These are phyloP conservation scores for Suhomyces kilbournensis DNA, from an alignment of 805 yeast genomes.

Conservation along the genomic window DNA sequence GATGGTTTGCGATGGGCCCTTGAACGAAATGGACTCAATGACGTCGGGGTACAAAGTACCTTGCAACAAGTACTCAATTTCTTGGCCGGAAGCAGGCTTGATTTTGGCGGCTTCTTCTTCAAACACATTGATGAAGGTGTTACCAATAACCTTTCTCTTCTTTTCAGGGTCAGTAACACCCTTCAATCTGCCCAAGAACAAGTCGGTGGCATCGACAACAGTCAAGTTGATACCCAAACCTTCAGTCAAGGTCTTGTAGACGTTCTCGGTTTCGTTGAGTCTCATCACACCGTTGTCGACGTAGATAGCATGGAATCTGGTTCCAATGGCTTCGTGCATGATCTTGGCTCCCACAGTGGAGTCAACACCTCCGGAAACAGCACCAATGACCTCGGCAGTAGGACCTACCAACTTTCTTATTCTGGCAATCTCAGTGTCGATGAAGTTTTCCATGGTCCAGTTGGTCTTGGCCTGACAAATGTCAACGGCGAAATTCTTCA, in stretches of 20 bases:
- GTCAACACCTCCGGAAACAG: constrained; percentile 99
- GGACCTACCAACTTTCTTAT: constrained; percentile 92
- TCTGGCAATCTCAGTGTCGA: constrained; percentile 93
- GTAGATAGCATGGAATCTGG: constrained; percentile 95
- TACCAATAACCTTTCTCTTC: constrained; percentile 98
- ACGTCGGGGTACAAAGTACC: constrained; percentile 99
- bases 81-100: constrained; percentile 83
- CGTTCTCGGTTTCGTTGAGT: constrained; percentile 84
- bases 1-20: constrained; percentile 99
- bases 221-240: constrained; percentile 94
- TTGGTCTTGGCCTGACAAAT: constrained; percentile 84
- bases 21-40: constrained; percentile 96
- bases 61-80: constrained; percentile 89
- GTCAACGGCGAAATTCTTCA: constrained; percentile 88
- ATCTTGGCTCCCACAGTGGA: constrained; percentile 98
- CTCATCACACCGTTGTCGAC: constrained; percentile 99
- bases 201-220: constrained; percentile 91
- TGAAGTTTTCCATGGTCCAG: constrained; percentile 98
- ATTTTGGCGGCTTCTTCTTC: constrained; percentile 94
- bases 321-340: constrained; percentile 98
- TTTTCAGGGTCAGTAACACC: constrained; percentile 98
- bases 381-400: constrained; percentile 97
- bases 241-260: constrained; percentile 82
- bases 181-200: constrained; percentile 78
- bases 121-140: constrained; percentile 94